A percentile compares a stretch with the other conserved stretches of the same genome.
Evolutionary conservation across 1,284 basidiomycete genomes (phyloP).

Genomic region (Cystobasidium slooffiae): DNA sequence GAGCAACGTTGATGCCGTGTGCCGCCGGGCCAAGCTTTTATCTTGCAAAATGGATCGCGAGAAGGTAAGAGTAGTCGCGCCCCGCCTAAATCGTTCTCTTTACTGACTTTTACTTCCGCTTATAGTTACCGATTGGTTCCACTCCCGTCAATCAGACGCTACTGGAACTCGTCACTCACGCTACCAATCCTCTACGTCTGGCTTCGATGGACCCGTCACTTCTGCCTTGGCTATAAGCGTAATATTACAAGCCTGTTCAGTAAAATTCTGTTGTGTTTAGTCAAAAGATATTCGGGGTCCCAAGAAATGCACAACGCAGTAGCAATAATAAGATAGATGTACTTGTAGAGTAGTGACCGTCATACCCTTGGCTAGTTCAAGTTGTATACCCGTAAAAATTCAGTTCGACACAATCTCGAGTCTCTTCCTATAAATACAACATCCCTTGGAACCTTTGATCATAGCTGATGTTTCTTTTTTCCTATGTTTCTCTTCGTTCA

Average conservation of each 20-base stretch:
- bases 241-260: neutral
- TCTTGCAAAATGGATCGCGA: constrained; percentile 82
- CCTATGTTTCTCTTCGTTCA: neutral
- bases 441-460: too few species aligned
- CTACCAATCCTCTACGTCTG: constrained; percentile 62
- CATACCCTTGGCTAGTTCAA: too few species aligned
- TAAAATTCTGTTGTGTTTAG: too few species aligned
- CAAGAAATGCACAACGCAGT: too few species aligned
- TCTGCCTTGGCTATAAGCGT: constrained; percentile 66
- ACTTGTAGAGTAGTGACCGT: too few species aligned
- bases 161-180: constrained; percentile 75
- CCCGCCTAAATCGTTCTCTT: constrained; percentile 1
- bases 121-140: constrained; percentile 57
- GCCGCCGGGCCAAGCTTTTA: constrained; percentile 82
- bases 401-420: too few species aligned
- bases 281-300: neutral
- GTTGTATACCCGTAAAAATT: too few species aligned
- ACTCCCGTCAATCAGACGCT: constrained; percentile 77
- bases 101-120: neutral
- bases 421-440: too few species aligned
- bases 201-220: constrained; percentile 73
- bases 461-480: too few species aligned
- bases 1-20: constrained; percentile 76
- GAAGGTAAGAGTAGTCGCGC: constrained; percentile 62
- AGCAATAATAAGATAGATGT: too few species aligned